Base-by-base conservation (phyloP, 2,329 filamentous ascomycete species). In the Chalara sp. region DNA sequence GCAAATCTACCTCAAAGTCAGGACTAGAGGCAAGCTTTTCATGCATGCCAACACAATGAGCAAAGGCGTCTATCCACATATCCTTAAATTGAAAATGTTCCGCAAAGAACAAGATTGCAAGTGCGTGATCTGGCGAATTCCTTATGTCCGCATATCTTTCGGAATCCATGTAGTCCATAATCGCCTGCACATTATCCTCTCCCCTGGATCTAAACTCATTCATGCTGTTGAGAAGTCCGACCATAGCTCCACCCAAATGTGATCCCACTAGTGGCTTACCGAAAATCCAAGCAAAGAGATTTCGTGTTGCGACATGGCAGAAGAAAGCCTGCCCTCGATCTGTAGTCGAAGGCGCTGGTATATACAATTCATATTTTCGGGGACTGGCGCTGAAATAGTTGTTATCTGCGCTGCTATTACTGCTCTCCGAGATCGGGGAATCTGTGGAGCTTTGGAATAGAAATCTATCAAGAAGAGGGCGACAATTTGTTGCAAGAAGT, bases 11-110 rank as follows among this genome's bases (percentile, higher is more conserved):
- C 64, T 76, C 70, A 54, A 82, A 87, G 55, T 87, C 86, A 1
- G 75, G 64, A 56, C 76, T 79, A 5, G 68, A 61, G 40, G 73
- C 70, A 5, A 91, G 55, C 30, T 72, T 71, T 21, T 86, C 79
- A 53, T 78, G 79, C 87, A 92, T 90, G 42, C 87, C 88, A 35
- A 86, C 84, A 62, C 87, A 89, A 61, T 93, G 88, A 11, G 79
- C 76, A 66, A 91, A 89, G 0, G 87, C 83, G 60, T 87, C 78
- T 8, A 83, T 76, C 72, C 88, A 92, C 10, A 88, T 67, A n/a
- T 81, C 75, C 48, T 72, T 73, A 30, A 86, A 67, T 47, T 79
- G 76, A 56, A 83, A 84, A 28, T 75, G 70, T 61, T 92, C 87
- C 2, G 86, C 82, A 42, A 89, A 75, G 47, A 78, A 78, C 10